Base-by-base conservation (phyloP, 352 stramenopile species). In the Globisporangium canariense region DNA sequence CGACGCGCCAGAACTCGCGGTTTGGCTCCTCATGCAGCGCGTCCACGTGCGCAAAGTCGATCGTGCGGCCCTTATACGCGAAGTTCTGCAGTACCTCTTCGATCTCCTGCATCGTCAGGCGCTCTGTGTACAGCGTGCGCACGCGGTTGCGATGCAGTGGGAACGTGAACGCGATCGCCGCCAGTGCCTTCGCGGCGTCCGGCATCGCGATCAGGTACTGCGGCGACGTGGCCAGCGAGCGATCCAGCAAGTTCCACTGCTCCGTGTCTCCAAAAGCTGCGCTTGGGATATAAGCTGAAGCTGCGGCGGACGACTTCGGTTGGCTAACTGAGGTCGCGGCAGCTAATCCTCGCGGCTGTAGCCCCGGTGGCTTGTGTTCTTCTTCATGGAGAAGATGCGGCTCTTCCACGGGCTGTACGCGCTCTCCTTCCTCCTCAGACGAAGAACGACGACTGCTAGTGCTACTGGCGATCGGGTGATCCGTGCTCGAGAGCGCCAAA, bases 1-100 rank as follows among this genome's bases (percentile, higher is more conserved):
- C 73, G 54, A 86, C 49, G n/a, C 73, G 71, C 78, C 78, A 88
- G 52, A 87, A 89, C 61, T 81, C 74, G 11, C 76, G 77, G 18
- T 58, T 55, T 0, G 53, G 68, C 22, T 68, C 46, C 25, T 89
- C 80, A 38, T 58, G 36, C 40, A 88, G 56, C 9, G 73, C 78
- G 50, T 86, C 69, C 30, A 89, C 71, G 13, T 61, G 66, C 43
- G 70, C 71, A 53, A 89, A 71, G 3, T 73, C 63, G 34, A 88
- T 70, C 16, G 54, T 60, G 32, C 69, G 65, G 47, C 67, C 64
- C 47, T 79, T 83, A 58, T 77, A 66, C 9, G 74, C 71, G 50
- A 75, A 55, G 3, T 62, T 68, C 46, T 83, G 73, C 22, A 89
- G 59, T 36, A 69, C 65, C 2, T 63, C 52, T 50, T 81, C 75